Evolutionary conservation across 345 rosid genomes (phyloP).

Genomic region (Hevea brasiliensis): DNA sequence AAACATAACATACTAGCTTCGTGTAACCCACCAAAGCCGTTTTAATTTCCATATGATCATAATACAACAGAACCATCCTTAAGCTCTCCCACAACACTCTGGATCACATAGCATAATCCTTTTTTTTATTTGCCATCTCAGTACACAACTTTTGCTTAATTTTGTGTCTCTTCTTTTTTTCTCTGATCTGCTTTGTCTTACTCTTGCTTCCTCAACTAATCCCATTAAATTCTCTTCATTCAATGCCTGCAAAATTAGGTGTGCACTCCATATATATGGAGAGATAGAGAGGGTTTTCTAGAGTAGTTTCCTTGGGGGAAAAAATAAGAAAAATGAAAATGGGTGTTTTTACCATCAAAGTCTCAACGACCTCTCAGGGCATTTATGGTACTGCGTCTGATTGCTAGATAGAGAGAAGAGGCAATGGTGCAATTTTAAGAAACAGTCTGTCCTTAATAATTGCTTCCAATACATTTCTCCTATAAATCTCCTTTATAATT

Average conservation of each 20-base stretch:
- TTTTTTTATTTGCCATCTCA: too few relatives aligned
- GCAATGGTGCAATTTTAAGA: constrained; percentile 35
- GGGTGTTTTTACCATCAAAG: constrained; percentile 21
- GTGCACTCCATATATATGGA: constrained; percentile 16
- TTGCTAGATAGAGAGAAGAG: constrained; percentile 19
- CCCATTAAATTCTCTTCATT: constrained; percentile 32
- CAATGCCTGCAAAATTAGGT: constrained; percentile 70
- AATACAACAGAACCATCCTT: background rate
- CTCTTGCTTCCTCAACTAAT: too few relatives aligned
- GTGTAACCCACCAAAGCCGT: background rate
- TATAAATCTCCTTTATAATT: constrained; percentile 45
- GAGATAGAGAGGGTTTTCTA: background rate
- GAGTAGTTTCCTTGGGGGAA: background rate
- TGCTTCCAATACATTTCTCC: constrained; percentile 46
- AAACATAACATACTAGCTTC: background rate
- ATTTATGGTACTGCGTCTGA: constrained; percentile 62
- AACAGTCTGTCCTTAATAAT: constrained; percentile 65
- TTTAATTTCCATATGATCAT: background rate
- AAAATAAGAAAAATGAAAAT: background rate
- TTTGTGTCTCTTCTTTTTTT: background rate
- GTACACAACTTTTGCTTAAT: background rate
- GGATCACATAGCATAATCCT: constrained; percentile 5
- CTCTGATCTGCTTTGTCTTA: constrained; percentile 13
- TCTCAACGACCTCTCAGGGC: constrained; percentile 47
- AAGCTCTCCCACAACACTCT: background rate